Percentiles rank a stretch among this genome's conserved stretches.
These are phyloP conservation scores for Diplodia intermedia DNA, from an alignment of 2,329 filamentous ascomycete genomes.

Conservation along the genomic window DNA sequence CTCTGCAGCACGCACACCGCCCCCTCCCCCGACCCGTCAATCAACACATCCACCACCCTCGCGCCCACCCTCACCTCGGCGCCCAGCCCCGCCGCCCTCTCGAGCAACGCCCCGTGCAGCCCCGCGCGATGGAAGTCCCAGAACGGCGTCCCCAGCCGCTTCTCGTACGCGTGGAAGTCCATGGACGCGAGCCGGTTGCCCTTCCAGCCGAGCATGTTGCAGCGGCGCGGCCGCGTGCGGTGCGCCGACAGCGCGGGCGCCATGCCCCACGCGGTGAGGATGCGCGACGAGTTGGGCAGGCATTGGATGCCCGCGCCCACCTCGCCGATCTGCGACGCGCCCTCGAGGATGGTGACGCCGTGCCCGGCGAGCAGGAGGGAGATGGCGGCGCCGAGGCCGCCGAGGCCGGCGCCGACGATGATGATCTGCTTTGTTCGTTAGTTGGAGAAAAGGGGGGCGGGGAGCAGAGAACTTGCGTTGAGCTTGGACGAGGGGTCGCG, in stretches of 20 bases:
- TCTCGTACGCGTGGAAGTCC: slow-evolving; percentile 55
- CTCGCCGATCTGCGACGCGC: slow-evolving; percentile 56
- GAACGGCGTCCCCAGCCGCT: slow-evolving; percentile 54
- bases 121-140: slow-evolving; percentile 64
- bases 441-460: too few species aligned
- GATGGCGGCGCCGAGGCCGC: slow-evolving; percentile 61
- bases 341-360: slow-evolving; percentile 57
- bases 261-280: slow-evolving; percentile 60
- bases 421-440: slow-evolving; percentile 48
- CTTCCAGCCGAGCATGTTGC: slow-evolving; percentile 62
- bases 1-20: slow-evolving; percentile 51
- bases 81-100: slow-evolving; percentile 58
- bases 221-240: slow-evolving; percentile 50
- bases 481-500: slow-evolving; percentile 40
- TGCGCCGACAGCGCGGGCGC: slow-evolving; percentile 52
- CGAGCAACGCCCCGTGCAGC: slow-evolving; percentile 57
- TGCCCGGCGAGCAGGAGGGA: slow-evolving; percentile 56
- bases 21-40: slow-evolving; percentile 45
- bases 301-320: slow-evolving; percentile 61
- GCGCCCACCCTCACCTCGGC: slow-evolving; percentile 55
- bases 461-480: slow-evolving; percentile 36
- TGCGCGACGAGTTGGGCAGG: slow-evolving; percentile 56
- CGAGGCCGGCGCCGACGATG: slow-evolving; percentile 63
- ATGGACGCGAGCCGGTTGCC: slow-evolving; percentile 57
- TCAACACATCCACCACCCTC: slow-evolving; percentile 53